Conservation (phyloP, 2,329 filamentous ascomycete genomes). For the Magnaporthiopsis poae region DNA sequence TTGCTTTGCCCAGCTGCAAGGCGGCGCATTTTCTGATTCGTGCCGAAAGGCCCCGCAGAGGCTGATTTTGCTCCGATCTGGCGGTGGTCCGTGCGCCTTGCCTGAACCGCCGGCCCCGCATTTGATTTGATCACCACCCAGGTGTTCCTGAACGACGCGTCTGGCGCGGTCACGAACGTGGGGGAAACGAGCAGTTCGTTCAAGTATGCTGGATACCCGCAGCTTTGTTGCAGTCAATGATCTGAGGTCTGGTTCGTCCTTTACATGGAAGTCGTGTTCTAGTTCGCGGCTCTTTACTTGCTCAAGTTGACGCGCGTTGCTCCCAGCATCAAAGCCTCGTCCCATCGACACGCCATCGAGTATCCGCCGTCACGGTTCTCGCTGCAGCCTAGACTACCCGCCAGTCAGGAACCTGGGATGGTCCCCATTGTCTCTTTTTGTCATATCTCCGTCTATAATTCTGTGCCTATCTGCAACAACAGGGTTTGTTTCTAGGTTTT, state of each 20-base stretch:
- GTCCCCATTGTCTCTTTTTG: not conserved
- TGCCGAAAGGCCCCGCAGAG: not conserved
- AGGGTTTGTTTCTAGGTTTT: not conserved
- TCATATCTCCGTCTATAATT: not conserved
- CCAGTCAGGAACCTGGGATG: too few species aligned
- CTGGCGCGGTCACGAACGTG: not conserved
- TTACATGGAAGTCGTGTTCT: not conserved
- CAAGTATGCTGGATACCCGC: accelerated
- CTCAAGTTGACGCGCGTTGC: not conserved
- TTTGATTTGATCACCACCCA: not conserved
- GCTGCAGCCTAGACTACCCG: too few species aligned
- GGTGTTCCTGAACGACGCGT: not conserved
- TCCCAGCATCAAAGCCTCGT: not conserved
- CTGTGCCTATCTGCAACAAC: not conserved
- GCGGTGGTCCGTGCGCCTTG: not conserved
- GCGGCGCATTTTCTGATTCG: not conserved
- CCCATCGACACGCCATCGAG: not conserved
- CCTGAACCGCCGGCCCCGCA: not conserved
- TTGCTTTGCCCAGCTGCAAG: not conserved
- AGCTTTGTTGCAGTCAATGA: not conserved
- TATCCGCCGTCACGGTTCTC: not conserved
- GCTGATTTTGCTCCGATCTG: not conserved
- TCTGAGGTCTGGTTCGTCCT: not conserved
- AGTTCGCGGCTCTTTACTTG: not conserved
- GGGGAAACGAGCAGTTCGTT: not conserved